Percentiles rank a stretch among this genome's conserved stretches.
Conservation (phyloP, 441 rosid genomes). For the Pelargonium australe region DNA sequence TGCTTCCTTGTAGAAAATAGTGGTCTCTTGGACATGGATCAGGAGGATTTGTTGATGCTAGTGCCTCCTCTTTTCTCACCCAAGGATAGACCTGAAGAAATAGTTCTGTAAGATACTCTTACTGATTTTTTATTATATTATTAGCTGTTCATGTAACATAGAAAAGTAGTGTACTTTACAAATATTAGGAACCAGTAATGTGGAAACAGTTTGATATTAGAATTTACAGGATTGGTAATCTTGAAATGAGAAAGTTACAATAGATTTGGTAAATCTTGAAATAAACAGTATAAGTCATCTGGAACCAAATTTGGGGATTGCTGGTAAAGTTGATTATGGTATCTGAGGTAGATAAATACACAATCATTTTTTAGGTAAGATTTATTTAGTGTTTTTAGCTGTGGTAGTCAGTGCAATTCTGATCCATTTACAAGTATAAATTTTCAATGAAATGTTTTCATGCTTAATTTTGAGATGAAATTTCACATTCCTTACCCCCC, state of each 20-base stretch:
- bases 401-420: neutral
- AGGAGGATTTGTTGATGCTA: constrained; percentile 75
- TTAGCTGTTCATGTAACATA: neutral
- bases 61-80: constrained; percentile 76
- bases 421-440: neutral
- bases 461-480: neutral
- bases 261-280: neutral
- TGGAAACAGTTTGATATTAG: neutral
- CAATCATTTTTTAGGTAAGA: neutral
- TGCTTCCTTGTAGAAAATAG: constrained; percentile 30
- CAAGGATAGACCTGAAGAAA: constrained; percentile 66
- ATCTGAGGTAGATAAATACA: neutral
- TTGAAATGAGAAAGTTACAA: neutral
- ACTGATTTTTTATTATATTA: neutral
- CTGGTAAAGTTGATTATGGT: neutral
- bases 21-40: constrained; percentile 60
- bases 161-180: neutral
- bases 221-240: neutral
- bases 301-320: neutral
- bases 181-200: neutral
- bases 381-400: neutral
- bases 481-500: neutral
- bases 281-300: neutral
- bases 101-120: constrained; percentile 41
- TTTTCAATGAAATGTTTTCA: neutral